Evolutionary conservation across 2,329 filamentous ascomycete species (phyloP).

Genomic region (Colletotrichum incanum): DNA sequence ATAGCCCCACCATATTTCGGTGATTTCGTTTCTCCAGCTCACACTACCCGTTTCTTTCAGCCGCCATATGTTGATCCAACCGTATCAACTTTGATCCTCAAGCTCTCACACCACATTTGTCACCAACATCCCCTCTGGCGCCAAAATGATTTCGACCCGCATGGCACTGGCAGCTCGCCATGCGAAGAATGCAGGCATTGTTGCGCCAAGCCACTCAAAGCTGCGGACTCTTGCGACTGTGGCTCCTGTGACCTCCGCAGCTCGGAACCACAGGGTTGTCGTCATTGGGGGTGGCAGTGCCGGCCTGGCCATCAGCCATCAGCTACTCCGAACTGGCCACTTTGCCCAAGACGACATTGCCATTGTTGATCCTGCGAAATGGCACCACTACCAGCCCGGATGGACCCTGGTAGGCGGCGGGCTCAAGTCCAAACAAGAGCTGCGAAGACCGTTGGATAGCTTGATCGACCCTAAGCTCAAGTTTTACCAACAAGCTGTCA

Average conservation of each 20-base stretch:
- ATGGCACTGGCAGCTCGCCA: constrained; percentile 41
- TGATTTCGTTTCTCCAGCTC: background rate
- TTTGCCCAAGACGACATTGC: constrained; percentile 75
- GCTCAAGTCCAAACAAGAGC: constrained; percentile 73
- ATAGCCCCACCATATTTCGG: background rate
- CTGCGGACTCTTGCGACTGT: constrained; percentile 44
- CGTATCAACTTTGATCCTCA: background rate
- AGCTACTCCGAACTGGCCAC: constrained; percentile 73
- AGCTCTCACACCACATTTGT: background rate
- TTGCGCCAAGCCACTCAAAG: constrained; percentile 6
- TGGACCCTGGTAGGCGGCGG: constrained; percentile 80
- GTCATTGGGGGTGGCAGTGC: constrained; percentile 78
- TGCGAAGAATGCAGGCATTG: constrained; percentile 27
- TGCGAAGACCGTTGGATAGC: constrained; percentile 65
- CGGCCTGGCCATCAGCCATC: constrained; percentile 76
- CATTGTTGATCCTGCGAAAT: constrained; percentile 73
- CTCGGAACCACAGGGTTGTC: constrained; percentile 71
- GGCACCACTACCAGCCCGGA: constrained; percentile 79
- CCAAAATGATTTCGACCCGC: constrained; percentile 45
- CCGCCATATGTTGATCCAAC: background rate
- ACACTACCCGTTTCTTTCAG: background rate
- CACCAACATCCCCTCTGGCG: background rate
- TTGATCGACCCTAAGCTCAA: constrained; percentile 74
- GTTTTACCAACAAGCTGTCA: constrained; percentile 70
- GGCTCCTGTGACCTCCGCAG: constrained; percentile 29